A percentile compares a stretch with the other conserved stretches of the same genome.
These are phyloP conservation scores for Glarea lozoyensis DNA, from an alignment of 495 filamentous ascomycete genomes.

Conservation along the genomic window DNA sequence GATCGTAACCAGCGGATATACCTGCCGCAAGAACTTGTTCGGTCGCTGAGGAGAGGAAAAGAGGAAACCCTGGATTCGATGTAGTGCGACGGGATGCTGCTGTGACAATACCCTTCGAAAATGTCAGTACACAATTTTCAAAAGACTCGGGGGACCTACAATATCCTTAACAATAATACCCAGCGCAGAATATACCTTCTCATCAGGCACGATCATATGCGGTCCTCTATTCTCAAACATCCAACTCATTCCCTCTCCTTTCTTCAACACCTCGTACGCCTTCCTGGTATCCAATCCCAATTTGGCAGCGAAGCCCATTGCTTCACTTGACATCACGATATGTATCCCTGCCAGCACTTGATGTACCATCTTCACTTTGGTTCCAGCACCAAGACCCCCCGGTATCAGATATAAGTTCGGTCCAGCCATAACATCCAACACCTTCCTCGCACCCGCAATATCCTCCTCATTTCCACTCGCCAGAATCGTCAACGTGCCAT, in stretches of 20 bases:
- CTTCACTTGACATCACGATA: conserved; percentile 65
- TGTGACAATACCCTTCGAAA: conserved; percentile 55
- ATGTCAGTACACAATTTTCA: not conserved
- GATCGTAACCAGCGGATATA: conserved; percentile 50
- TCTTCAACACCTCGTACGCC: conserved; percentile 48
- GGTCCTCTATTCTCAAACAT: conserved; percentile 73
- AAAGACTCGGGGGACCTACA: conserved; percentile 3
- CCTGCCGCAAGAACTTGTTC: conserved; percentile 61
- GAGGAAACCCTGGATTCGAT: conserved; percentile 49
- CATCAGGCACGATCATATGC: conserved; percentile 59
- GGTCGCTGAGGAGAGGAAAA: conserved; percentile 61
- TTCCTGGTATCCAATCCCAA: conserved; percentile 54
- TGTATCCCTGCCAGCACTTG: conserved; percentile 73
- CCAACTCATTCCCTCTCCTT: conserved; percentile 60
- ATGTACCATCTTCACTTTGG: conserved; percentile 83
- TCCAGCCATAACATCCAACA: conserved; percentile 53
- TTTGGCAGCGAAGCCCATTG: conserved; percentile 60
- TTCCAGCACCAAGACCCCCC: conserved; percentile 68
- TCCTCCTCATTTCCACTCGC: conserved; percentile 52
- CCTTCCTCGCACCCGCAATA: conserved; percentile 44
- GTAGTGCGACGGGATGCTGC: conserved; percentile 54
- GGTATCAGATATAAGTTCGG: conserved; percentile 62
- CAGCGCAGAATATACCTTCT: conserved; percentile 59
- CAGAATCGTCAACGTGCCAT: conserved; percentile 76
- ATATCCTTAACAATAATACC: conserved; percentile 77